Evolutionary conservation across 1,284 basidiomycete genomes (phyloP), one percentile per base, ranked within the genome.

Genomic region (Ceratobasidium sp.): DNA sequence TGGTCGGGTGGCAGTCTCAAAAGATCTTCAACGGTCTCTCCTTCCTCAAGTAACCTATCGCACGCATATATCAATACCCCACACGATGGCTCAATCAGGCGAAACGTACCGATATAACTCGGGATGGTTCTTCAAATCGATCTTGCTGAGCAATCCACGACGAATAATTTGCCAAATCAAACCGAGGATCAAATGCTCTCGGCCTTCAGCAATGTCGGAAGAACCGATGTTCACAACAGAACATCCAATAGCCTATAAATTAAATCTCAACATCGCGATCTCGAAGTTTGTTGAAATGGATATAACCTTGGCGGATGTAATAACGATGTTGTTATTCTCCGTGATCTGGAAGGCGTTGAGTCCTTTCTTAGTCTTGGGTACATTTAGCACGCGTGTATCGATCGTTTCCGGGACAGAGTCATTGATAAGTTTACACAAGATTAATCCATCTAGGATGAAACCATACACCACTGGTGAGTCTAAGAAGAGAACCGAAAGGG

Each of bases 321-420:
- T 98, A 83, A 99, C 97, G 81, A 99, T 97, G 86, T 99, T 99
- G 88, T 99, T 99, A 88, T 99, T 99, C 85, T 99, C 97, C 0
- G 97, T 99, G 84, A 98, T 98, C 83, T 99, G 96, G 90, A 99
- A 99, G 0, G 94, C 94, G 83, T 96, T 98, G 77, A 97, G 89
- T 26, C 90, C 90, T 84, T 94, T 96, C 60, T 89, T 88, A 5
- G 88, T 81, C 1, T 89, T 88, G 0, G 94, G 90, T 83, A 94
- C 96, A 88, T 99, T 99, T 80, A 99, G 88, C 4, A 99, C 97
- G 89, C 97, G 97, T 81, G 92, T 94, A 86, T 99, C 97, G 85
- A 99, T 99, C 8, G 97, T 99, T 84, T 99, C 97, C 26, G 97
- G 96, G 1, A 99, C 97, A 42, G 97, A 97, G 85, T 99, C 97